Conservation (phyloP, 2,329 filamentous ascomycete genomes). For the Ascochyta fabae region DNA sequence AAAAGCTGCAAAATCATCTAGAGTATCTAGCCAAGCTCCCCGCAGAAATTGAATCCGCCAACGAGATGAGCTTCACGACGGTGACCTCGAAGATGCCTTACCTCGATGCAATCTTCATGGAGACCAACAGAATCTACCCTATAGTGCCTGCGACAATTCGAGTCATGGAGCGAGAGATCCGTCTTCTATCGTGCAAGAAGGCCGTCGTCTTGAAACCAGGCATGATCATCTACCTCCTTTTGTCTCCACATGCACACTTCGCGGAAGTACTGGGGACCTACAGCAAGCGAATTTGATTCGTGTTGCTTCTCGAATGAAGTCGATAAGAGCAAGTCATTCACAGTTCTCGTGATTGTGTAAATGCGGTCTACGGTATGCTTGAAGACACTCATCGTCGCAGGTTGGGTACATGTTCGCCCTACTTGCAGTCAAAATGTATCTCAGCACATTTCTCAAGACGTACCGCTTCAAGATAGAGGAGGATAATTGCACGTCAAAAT, state of each 20-base stretch:
- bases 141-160: constrained; percentile 9
- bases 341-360: constrained; percentile 5
- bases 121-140: constrained; percentile 7
- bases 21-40: not conserved
- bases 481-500: not conserved
- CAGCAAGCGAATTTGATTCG: not conserved
- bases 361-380: not conserved
- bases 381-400: not conserved
- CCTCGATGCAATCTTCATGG: constrained; percentile 8
- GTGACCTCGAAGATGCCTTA: constrained; percentile 9
- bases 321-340: constrained; percentile 2
- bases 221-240: constrained; percentile 9
- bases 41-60: not conserved
- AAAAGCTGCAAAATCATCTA: constrained; percentile 3
- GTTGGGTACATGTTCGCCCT: constrained; percentile 10
- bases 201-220: constrained; percentile 4
- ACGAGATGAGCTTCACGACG: not conserved
- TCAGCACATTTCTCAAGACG: constrained; percentile 3
- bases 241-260: constrained; percentile 11
- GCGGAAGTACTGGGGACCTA: not conserved
- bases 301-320: not conserved
- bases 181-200: not conserved
- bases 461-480: constrained; percentile 1
- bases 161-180: constrained; percentile 4
- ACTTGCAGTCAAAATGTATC: constrained; percentile 4